phyloP scores from a whole-genome alignment of 495 filamentous ascomycete species.

The Choiromyces venosus region DNA sequence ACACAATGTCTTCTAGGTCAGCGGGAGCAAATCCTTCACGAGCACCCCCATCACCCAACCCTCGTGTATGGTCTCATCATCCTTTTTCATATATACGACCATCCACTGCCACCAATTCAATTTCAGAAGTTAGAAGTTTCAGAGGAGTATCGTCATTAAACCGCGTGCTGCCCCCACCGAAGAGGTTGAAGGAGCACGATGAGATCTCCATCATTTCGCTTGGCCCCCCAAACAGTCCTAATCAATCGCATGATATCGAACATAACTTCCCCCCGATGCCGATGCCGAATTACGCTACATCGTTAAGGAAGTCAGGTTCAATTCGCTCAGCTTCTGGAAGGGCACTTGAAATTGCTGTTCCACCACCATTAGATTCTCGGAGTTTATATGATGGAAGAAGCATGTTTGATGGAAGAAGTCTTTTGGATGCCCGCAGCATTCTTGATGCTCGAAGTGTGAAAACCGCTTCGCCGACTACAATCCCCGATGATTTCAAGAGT shows the following conservation, averaged over 20 bases:
- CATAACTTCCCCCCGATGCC: neutral
- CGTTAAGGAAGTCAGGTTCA: neutral
- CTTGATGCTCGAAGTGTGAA: neutral
- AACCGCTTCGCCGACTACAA: neutral
- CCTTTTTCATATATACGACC: slow-evolving; percentile 8
- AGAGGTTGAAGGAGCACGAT: neutral
- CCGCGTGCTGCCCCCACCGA: neutral
- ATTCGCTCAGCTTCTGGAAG: neutral
- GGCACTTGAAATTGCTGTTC: slow-evolving; percentile 23
- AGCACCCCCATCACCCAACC: slow-evolving; percentile 18
- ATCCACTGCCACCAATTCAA: slow-evolving; percentile 11
- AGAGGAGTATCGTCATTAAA: neutral
- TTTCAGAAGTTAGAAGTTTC: neutral
- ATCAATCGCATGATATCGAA: neutral
- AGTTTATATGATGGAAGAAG: neutral
- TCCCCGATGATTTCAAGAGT: neutral
- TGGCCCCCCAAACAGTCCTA: neutral
- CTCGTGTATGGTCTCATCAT: slow-evolving; percentile 8
- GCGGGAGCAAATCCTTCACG: slow-evolving; percentile 13
- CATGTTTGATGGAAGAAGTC: neutral
- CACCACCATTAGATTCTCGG: slow-evolving; percentile 25
- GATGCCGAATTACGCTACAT: neutral
- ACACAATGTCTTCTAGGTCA: slow-evolving; percentile 28
- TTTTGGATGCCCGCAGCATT: neutral
- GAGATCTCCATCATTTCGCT: slow-evolving; percentile 2